Percentiles rank a stretch among this genome's conserved stretches.
These are phyloP conservation scores for Zygosaccharomyces pseudorouxii DNA, from an alignment of 805 yeast genomes.

Conservation along the genomic window DNA sequence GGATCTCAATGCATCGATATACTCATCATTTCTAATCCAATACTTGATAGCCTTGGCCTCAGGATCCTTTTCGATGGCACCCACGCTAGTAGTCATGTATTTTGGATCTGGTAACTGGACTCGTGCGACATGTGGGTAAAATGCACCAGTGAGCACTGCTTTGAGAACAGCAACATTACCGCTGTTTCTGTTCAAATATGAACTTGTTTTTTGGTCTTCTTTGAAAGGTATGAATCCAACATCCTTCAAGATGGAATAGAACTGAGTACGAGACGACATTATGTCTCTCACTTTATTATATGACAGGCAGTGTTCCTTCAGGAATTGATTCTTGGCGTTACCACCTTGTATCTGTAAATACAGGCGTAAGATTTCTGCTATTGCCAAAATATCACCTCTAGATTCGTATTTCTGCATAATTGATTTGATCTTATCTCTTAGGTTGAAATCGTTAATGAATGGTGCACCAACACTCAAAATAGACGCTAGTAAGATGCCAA, in stretches of 20 bases:
- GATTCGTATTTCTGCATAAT: conserved; percentile 32
- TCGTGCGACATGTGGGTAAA: conserved; percentile 77
- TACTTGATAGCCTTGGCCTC: conserved; percentile 69
- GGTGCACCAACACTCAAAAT: conserved; percentile 71
- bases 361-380: conserved; percentile 52
- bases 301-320: conserved; percentile 58
- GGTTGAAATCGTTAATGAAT: conserved; percentile 57
- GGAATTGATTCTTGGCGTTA: conserved; percentile 39
- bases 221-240: conserved; percentile 66
- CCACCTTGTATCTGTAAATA: conserved; percentile 38
- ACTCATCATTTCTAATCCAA: conserved; percentile 66
- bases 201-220: conserved; percentile 35
- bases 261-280: conserved; percentile 64
- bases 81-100: conserved; percentile 61
- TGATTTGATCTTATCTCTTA: conserved; percentile 57
- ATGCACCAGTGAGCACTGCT: conserved; percentile 72
- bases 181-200: conserved; percentile 47
- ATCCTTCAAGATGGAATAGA: conserved; percentile 64
- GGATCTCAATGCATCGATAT: conserved; percentile 32
- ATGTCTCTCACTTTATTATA: conserved; percentile 65
- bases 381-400: conserved; percentile 72
- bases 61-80: conserved; percentile 81
- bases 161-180: conserved; percentile 49
- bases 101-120: conserved; percentile 81
- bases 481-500: conserved; percentile 77